Percentiles rank a stretch among this genome's conserved stretches.
phyloP scores from a whole-genome alignment of 2,329 filamentous ascomycete species.

The Bipolaris victoriae region DNA sequence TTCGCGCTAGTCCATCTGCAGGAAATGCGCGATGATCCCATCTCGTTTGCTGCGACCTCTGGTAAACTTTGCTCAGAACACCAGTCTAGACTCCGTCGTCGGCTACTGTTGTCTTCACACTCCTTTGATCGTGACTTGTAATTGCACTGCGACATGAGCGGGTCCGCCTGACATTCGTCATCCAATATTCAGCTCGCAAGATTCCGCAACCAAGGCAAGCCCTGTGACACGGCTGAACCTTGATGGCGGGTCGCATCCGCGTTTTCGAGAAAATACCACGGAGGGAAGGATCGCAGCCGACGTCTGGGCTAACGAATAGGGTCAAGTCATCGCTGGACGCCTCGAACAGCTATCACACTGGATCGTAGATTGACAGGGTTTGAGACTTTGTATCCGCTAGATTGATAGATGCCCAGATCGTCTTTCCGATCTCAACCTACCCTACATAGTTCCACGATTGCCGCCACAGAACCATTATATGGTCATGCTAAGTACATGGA shows the following conservation, averaged over 20 bases:
- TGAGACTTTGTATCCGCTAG: not conserved
- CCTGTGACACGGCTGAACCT: conserved; percentile 14
- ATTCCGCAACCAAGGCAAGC: conserved; percentile 7
- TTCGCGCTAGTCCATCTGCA: conserved; percentile 11
- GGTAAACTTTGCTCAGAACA: not conserved
- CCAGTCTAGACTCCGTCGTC: not conserved
- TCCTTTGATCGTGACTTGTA: not conserved
- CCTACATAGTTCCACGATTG: not conserved
- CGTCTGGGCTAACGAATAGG: conserved; percentile 1
- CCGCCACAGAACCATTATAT: not conserved
- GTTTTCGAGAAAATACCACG: conserved; percentile 8
- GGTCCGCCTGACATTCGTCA: conserved; percentile 1
- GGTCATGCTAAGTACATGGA: not conserved
- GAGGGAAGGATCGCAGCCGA: conserved; percentile 2
- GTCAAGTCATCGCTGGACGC: not conserved
- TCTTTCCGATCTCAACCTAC: not conserved
- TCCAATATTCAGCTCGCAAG: conserved; percentile 1
- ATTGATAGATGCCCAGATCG: not conserved
- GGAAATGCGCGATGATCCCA: not conserved
- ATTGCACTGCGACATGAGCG: not conserved
- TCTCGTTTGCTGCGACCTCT: conserved; percentile 9
- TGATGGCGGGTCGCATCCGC: conserved; percentile 6
- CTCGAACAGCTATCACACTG: not conserved
- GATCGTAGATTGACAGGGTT: not conserved
- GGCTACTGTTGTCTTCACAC: too few relatives aligned